Conservation (phyloP, 2,329 filamentous ascomycete genomes). For the Hypomyces rosellus region DNA sequence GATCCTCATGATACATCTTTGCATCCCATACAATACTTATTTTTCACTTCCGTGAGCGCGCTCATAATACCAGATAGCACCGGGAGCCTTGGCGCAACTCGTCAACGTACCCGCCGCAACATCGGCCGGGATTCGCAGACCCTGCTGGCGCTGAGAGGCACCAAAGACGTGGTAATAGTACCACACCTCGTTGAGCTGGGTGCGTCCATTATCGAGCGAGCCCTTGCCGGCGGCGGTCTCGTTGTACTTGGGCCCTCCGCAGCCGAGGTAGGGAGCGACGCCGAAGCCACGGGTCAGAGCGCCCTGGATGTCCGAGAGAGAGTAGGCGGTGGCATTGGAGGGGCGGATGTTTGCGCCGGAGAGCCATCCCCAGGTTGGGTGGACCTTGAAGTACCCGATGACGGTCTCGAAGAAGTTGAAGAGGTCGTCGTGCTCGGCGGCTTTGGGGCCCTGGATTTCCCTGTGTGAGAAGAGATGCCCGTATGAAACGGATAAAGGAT, state of each 20-base stretch:
- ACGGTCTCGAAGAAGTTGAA: conserved; percentile 58
- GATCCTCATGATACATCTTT: background rate
- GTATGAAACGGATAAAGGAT: background rate
- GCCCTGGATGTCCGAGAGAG: conserved; percentile 44
- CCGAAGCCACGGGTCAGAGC: conserved; percentile 46
- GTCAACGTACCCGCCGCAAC: conserved; percentile 43
- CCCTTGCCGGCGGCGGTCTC: conserved; percentile 50
- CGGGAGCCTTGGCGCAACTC: conserved; percentile 48
- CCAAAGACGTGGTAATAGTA: conserved; percentile 59
- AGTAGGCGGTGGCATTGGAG: conserved; percentile 52
- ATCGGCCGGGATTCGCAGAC: conserved; percentile 35
- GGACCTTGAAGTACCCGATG: conserved; percentile 48
- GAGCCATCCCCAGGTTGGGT: conserved; percentile 59
- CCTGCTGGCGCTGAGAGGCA: conserved; percentile 45
- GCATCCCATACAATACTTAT: background rate
- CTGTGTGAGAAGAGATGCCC: background rate
- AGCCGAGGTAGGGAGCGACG: conserved; percentile 54
- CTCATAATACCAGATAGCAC: conserved; percentile 50
- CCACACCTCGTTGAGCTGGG: conserved; percentile 56
- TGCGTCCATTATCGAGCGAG: conserved; percentile 49
- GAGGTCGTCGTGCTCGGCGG: conserved; percentile 51
- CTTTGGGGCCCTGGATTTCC: conserved; percentile 41
- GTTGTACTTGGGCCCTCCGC: conserved; percentile 54
- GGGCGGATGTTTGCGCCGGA: conserved; percentile 46
- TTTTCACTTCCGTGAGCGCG: conserved; percentile 32